Base-by-base conservation (phyloP, 495 filamentous ascomycete species). In the Tuber melanosporum region DNA sequence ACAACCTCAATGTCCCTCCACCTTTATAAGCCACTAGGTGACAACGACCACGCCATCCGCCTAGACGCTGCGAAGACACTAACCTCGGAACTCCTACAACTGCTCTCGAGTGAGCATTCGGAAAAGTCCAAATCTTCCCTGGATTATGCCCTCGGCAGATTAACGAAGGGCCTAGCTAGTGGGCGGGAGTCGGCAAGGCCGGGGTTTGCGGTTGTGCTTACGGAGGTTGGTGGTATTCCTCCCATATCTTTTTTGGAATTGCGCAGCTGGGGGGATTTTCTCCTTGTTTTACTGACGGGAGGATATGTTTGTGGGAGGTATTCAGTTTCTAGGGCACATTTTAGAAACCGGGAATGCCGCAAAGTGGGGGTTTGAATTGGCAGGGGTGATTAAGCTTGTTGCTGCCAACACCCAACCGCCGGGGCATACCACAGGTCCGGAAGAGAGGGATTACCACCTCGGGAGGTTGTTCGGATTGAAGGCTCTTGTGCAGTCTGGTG, bases 181-280 rank as follows among this genome's bases (percentile, higher is more conserved):
- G 91, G 94, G 70, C 89, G 93, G 39, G 97, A 97, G 85, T 94
- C 92, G 20, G 93, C 95, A 45, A 88, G 95, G 42, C 85, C 94
- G 75, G 95, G 95, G n/a, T 98, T 95, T 83, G 96, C 93, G 52
- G 86, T 97, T 75, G 94, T 95, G 2, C 85, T 98, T 78, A 92
- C 94, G 0, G 95, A 98, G 85, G 86, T 97, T 74, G 83, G 96
- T 57, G 86, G 1, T 89, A 91, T 14, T 92, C n/a, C 88, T 87
- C 79, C 22, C 20, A n/a, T 62, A 26, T 62, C 52, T 15, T 57
- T 88, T 88, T 42, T 84, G 86, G 74, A 83, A 85, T 39, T 76
- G 87, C 43, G 83, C 83, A 75, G 88, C 39, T 44, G 77, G 22
- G 49, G 57, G 42, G 57, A 36, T 15, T 79, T 72, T 36, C 2